Base-by-base conservation (phyloP, 2,329 filamentous ascomycete genomes). In the Colletotrichum neosansevieriae region DNA sequence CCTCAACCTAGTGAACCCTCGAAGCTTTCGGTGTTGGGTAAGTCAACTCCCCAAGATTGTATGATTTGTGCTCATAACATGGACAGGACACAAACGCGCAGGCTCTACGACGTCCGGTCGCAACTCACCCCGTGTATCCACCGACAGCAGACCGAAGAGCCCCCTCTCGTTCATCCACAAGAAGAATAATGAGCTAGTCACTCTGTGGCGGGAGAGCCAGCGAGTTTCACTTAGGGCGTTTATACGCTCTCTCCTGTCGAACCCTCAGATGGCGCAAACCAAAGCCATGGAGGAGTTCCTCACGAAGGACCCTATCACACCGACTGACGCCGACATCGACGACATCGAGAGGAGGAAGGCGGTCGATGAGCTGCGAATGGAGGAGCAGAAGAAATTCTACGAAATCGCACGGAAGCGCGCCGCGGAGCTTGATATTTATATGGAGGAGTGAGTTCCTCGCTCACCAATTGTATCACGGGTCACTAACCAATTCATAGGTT, bases 311-410 rank as follows among this genome's bases (percentile, higher is more conserved):
- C 90, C 91, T 0, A 88, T 97, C 29, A 89, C 86, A 1, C 84
- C 93, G 10, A 94, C 89, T 21, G 92, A 95, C 73, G 94, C 96
- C 67, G 96, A 99, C 76, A 82, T 91, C 32, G 86, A 91, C 2
- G 96, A 99, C 76, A 94, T 98, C 36, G 79, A 90, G 70, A 87
- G 87, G 67, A 88, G 96, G 60, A 97, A 94, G 78, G 86, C 88
- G 12, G 90, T 97, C 79, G 96, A 99, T 74, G 91, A 93, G 77
- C 92, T 92, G 79, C 90, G 96, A 50, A 88, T 98, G 59, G 93
- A 97, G 75, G 96, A 99, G 79, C 96, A 99, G 78, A 92, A 90
- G 76, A 89, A 90, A 72, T 99, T 99, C 77, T 99, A 98, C 78
- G 95, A 99, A 77, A 94, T 99, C 76, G 96, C 96, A 9, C 86